phyloP scores from a whole-genome alignment of 2,329 filamentous ascomycete species.

The Talaromyces sp. region DNA sequence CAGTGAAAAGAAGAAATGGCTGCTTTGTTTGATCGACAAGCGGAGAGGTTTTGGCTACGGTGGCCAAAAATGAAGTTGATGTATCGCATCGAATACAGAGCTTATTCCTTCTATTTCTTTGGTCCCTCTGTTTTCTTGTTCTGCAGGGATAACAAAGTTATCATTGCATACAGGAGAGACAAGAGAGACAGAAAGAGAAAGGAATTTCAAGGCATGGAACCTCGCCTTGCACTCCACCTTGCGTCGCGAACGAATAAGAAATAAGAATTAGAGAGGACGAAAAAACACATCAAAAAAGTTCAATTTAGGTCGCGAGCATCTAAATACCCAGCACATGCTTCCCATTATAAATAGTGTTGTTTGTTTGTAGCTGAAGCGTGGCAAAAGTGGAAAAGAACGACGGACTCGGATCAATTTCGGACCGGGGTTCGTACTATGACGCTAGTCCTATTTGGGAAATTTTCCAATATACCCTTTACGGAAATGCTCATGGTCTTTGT shows the following conservation, averaged over 20 bases:
- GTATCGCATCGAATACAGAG: conserved; percentile 51
- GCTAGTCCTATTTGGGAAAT: background rate
- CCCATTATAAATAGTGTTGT: background rate
- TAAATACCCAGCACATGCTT: background rate
- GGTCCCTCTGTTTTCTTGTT: background rate
- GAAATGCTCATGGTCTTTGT: background rate
- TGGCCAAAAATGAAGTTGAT: conserved; percentile 20
- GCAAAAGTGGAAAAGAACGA: background rate
- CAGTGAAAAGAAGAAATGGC: background rate
- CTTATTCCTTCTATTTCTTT: conserved; percentile 28
- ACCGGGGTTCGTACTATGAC: background rate
- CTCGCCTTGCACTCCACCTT: conserved; percentile 52
- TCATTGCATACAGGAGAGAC: background rate
- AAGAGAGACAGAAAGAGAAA: conserved; percentile 14
- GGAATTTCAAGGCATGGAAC: conserved; percentile 45
- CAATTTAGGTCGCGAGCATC: background rate
- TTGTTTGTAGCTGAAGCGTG: background rate
- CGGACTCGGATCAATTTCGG: background rate
- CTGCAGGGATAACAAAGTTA: background rate
- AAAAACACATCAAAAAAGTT: background rate
- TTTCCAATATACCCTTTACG: background rate
- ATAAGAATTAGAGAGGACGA: background rate
- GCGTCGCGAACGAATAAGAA: conserved; percentile 36
- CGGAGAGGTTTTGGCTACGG: background rate
- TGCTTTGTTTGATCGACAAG: background rate